Evolutionary conservation across 192 early-diverging fungal species (phyloP), one percentile per base, ranked within the genome.

Genomic region (Coemansia sp.): DNA sequence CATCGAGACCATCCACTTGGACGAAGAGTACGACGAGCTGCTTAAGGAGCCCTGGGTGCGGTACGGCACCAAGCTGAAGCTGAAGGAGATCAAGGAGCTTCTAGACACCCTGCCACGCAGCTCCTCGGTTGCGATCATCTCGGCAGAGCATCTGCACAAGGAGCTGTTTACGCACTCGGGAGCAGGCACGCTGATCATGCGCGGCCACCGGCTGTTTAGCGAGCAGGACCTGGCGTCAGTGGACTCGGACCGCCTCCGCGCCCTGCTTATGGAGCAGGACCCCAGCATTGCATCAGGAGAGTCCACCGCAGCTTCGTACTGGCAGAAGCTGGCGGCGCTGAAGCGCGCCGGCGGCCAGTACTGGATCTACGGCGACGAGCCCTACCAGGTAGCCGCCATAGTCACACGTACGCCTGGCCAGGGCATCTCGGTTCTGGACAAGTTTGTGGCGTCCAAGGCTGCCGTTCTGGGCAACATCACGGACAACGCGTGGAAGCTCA

Each of bases 101-200:
- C 82, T 99, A 21, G 94, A 96, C 78, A 86, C 87, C 40, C 83
- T 99, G 52, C 97, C 97, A 12, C 88, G 94, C n/a, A 88, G 91
- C 53, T 97, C 94, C 7, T 99, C 97, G 6, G 97, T 99, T 16
- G 95, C 97, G 46, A 99, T 97, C 64, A 99, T 97, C 63, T 97
- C 97, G 42, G 93, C 95, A 44, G 93, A 94, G 59, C 92, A 99
- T 59, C 80, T 99, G 36, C 97, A 97, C 81, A 99, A 99, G 82
- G 97, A 99, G 76, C 80, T 99, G 44, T 99, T 99, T 57, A 99
- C 97, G 31, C 92, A 97, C 72, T 86, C 83, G 54, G 95, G 97
- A n/a, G 90, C 97, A 6, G 95, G 94, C 21, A 99, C 97, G 5
- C 80, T 99, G 46, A 93, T 99, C 40, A 91, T 94, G 51, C 91